Base-by-base conservation (phyloP, 2,329 filamentous ascomycete genomes). In the Thelonectria olida region DNA sequence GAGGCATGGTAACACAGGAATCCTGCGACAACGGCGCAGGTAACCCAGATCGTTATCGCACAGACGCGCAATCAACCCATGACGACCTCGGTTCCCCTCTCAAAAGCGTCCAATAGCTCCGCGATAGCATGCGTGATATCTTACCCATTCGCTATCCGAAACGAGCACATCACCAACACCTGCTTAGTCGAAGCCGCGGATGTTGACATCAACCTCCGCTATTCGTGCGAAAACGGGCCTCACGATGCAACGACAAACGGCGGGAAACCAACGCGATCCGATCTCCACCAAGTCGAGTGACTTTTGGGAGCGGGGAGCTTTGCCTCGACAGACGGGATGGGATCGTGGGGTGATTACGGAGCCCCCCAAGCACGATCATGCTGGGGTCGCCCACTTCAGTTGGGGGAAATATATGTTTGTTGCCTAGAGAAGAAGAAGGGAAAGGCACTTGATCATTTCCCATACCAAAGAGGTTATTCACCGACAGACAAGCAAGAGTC, bases 151-250 rank as follows among this genome's bases (percentile, higher is more conserved):
- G 50, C 17, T 66, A 63, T 53, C 50, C 58, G 58, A 65, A 65
- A 65, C 62, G 51, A 60, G 27, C 20, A 15, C n/a, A 7, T 34
- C 48, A 50, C 53, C 19, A 44, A 36, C 54, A 47, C 25, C 23
- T 54, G 41, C 20, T 36, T 48, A 47, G 58, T 47, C 17, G 22
- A 28, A 28, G 25, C 53, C 50, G 52, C 34, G 58, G 47, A 48
- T 52, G 48, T 23, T 6, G 8, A 39, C 17, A 55, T 31, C 36
- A 17, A 45, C 22, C 22, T 47, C 61, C 56, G 58, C 54, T 36
- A 68, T 69, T 67, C 62, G 64, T 62, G 66, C 62, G 53, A 67
- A 69, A 67, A 63, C 44, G 31, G n/a, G 23, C 8, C 34, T 58
- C 50, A 34, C 44, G 17, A 49, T 55, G 42, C 61, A 58, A 58